Evolutionary conservation across 768 basidiomycete species (phyloP).

Genomic region (Podaxis sp.): DNA sequence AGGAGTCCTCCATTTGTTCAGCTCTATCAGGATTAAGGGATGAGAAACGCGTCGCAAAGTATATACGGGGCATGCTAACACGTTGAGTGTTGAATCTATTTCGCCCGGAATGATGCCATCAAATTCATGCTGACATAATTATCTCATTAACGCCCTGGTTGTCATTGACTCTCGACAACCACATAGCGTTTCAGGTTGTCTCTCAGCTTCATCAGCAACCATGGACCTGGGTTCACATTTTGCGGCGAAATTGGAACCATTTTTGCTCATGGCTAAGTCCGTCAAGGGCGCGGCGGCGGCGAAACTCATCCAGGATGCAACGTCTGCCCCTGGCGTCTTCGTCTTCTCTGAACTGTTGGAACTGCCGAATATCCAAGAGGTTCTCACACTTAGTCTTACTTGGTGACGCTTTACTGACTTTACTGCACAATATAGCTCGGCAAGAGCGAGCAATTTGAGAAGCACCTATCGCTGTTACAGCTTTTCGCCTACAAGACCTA

Average conservation of each 20-base stretch:
- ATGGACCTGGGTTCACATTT: slow-evolving; percentile 67
- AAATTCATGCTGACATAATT: slow-evolving; percentile 1
- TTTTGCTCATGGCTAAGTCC: slow-evolving; percentile 87
- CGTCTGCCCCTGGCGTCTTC: slow-evolving; percentile 86
- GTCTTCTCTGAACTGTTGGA: slow-evolving; percentile 90
- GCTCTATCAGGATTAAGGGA: no score
- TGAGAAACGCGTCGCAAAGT: no score
- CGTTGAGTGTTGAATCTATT: no score
- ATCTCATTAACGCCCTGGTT: background rate
- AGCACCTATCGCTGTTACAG: slow-evolving; percentile 66
- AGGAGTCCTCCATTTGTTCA: no score
- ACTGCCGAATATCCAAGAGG: slow-evolving; percentile 82
- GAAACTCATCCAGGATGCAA: slow-evolving; percentile 84
- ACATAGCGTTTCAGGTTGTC: background rate
- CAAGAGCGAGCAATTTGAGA: slow-evolving; percentile 60
- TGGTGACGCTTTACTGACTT: background rate
- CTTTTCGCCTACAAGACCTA: slow-evolving; percentile 92
- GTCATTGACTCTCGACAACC: background rate
- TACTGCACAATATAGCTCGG: slow-evolving; percentile 52
- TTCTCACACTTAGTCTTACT: slow-evolving; percentile 29
- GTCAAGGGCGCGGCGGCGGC: slow-evolving; percentile 92
- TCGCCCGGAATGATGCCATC: background rate
- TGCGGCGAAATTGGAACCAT: slow-evolving; percentile 79
- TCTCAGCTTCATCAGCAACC: slow-evolving; percentile 11
- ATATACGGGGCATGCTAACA: no score